Evolutionary conservation across 129 eudicot genomes (phyloP), one percentile per base, ranked within the genome.

Genomic region (Centella asiatica): DNA sequence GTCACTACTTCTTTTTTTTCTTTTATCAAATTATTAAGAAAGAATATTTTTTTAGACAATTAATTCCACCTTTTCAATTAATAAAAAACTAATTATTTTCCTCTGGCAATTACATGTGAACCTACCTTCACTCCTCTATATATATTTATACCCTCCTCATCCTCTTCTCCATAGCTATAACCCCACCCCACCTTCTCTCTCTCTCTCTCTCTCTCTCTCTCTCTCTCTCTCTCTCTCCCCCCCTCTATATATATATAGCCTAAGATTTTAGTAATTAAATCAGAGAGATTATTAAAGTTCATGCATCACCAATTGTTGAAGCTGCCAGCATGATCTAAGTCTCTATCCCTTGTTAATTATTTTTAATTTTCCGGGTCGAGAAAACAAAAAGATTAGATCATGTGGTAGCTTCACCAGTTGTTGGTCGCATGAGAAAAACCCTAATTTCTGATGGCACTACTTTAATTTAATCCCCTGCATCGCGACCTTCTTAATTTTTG

Each of bases 311-410:
- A 60, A 50, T 64, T 65, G 81, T 65, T 76, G 81, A 76, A 76
- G 81, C 81, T 76, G 81, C 81, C 81, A 76, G 81, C 81, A 70
- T 76, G 81, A 76, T 76, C 81, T 76, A 58, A 76, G 68, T 44
- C 39, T 74, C 3, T 17, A 42, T 42, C 25, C 58, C 69, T 74
- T 6, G 8, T 6, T 9, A 36, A 6, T 55, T 17, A 50, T 61
- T 54, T 52, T 50, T 29, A 29, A n/a, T 22, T 57, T 31, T n/a
- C 14, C 8, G 24, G 4, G 8, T 66, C 57, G 72, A 59, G 81
- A 55, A 40, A 34, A 70, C 46, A 76, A 55, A 40, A 34, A 70
- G 53, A 76, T 76, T 68, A 70, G 81, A 76, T 76, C 81, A 76
- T 70, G 72, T 76, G 81, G 76, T 71, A 58, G 81, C 76, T 76